Conservation (phyloP, 345 rosid species). For the Theobroma cacao region DNA sequence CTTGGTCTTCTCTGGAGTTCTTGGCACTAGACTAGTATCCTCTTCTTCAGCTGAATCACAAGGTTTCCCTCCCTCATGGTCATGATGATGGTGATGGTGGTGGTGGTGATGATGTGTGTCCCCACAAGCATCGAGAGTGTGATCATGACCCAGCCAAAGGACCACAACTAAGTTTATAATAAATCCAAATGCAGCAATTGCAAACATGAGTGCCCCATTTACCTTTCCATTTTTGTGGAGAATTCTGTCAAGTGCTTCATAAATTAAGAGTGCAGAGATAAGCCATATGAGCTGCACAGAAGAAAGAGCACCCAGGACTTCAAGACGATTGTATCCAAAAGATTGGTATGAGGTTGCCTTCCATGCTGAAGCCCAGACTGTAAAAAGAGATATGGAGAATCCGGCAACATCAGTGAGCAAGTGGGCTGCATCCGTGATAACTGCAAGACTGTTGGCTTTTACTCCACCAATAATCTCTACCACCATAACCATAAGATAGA, state of each 20-base stretch:
- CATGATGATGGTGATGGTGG: slow-evolving; percentile 16
- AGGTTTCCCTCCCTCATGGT: slow-evolving; percentile 23
- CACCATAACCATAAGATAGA: slow-evolving; percentile 47
- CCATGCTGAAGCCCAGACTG: slow-evolving; percentile 87
- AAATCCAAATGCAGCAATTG: slow-evolving; percentile 71
- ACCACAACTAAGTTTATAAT: slow-evolving; percentile 63
- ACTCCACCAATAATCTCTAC: slow-evolving; percentile 73
- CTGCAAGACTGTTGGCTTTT: slow-evolving; percentile 81
- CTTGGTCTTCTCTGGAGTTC: slow-evolving; percentile 25
- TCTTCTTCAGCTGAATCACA: slow-evolving; percentile 26
- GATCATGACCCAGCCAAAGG: slow-evolving; percentile 76
- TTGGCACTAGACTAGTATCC: slow-evolving; percentile 30
- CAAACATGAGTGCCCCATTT: slow-evolving; percentile 71
- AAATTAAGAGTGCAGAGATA: slow-evolving; percentile 55
- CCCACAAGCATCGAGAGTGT: slow-evolving; percentile 32
- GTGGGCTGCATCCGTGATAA: slow-evolving; percentile 84
- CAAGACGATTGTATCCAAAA: slow-evolving; percentile 67
- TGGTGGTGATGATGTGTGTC: slow-evolving; percentile 23
- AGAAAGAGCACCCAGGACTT: slow-evolving; percentile 76
- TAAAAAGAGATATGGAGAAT: slow-evolving; percentile 59
- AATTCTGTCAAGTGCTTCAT: slow-evolving; percentile 66
- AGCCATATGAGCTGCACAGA: slow-evolving; percentile 87
- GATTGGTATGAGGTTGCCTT: slow-evolving; percentile 59
- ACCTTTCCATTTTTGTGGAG: slow-evolving; percentile 44
- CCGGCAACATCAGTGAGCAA: slow-evolving; percentile 72